A percentile compares a stretch with the other conserved stretches of the same genome.
phyloP scores from a whole-genome alignment of 1,139 yeast species.

The Pichia sp. region DNA sequence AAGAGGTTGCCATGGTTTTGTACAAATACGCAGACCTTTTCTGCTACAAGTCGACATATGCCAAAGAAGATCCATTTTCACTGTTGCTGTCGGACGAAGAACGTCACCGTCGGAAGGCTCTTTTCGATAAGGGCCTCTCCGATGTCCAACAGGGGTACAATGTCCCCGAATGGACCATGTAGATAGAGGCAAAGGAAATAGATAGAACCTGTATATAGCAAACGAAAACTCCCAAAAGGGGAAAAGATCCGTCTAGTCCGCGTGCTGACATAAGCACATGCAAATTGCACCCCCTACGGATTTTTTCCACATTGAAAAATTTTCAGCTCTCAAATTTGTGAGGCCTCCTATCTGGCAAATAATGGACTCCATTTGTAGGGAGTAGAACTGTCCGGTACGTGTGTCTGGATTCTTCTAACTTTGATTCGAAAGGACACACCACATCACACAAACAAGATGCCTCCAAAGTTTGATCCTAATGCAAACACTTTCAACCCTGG shows the following conservation, averaged over 20 bases:
- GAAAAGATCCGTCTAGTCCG: no score
- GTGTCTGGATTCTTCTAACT: no score
- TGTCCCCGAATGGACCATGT: conserved; percentile 10
- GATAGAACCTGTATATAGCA: not conserved
- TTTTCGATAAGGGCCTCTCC: conserved; percentile 14
- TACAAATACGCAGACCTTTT: conserved; percentile 23
- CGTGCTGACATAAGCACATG: no score
- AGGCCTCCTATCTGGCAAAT: no score
- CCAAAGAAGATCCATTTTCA: conserved; percentile 18
- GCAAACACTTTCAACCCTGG: conserved; percentile 25
- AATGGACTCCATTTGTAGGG: no score
- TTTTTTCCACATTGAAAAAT: no score
- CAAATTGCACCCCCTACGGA: no score
- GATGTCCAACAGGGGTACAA: conserved; percentile 17
- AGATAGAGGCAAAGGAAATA: not conserved
- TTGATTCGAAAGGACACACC: no score
- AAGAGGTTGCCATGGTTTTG: conserved; percentile 27
- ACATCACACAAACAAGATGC: conserved; percentile 20
- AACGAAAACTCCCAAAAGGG: no score
- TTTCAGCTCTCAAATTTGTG: no score
- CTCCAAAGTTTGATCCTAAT: conserved; percentile 31
- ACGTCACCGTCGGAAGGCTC: conserved; percentile 4
- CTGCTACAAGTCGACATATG: conserved; percentile 17
- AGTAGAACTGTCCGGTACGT: no score
- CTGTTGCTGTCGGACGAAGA: conserved; percentile 16